phyloP scores from a whole-genome alignment of 2,329 filamentous ascomycete genomes.

The Neofusicoccum ribis region DNA sequence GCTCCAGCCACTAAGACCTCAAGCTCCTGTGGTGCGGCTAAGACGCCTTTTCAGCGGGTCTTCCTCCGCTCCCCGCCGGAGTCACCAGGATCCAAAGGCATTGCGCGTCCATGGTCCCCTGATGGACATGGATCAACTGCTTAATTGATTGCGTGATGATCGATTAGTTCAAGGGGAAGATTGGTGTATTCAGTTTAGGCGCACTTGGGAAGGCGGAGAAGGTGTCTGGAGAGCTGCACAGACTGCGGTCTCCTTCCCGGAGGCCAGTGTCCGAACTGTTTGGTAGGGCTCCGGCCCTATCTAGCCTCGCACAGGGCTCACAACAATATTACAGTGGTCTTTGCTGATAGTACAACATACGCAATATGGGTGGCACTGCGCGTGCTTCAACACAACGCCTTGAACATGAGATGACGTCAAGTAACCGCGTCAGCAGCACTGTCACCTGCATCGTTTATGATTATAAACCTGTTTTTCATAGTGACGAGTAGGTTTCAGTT shows the following conservation, averaged over 20 bases:
- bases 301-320: not conserved
- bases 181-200: not conserved
- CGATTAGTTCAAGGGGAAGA: not conserved
- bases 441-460: not conserved
- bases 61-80: too few species aligned
- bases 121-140: not conserved
- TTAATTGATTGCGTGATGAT: constrained; percentile 1
- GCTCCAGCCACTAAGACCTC: too few species aligned
- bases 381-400: not conserved
- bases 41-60: too few species aligned
- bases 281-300: not conserved
- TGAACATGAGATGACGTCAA: not conserved
- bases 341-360: constrained; percentile 1
- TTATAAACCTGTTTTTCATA: too few species aligned
- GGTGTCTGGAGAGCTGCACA: constrained; percentile 12
- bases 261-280: not conserved
- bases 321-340: constrained; percentile 1
- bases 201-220: not conserved
- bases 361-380: not conserved
- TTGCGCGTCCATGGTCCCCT: not conserved
- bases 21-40: too few species aligned
- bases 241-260: not conserved
- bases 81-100: not conserved
- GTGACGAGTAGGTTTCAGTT: not conserved
- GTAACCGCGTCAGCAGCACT: not conserved